These are phyloP conservation scores for Aspergillus proliferans DNA, from an alignment of 2,329 filamentous ascomycete species.

Conservation along the genomic window DNA sequence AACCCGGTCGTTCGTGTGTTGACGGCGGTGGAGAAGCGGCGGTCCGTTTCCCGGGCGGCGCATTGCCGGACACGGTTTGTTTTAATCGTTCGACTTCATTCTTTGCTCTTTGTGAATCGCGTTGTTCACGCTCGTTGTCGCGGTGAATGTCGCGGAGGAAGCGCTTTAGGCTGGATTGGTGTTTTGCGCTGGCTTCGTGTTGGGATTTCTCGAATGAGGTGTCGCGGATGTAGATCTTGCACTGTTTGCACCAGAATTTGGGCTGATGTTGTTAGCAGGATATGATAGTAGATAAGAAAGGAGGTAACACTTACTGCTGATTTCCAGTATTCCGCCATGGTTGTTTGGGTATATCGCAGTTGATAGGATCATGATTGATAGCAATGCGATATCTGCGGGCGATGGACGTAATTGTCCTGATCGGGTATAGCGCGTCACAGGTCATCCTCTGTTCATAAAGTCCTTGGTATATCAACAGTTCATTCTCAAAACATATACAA, in stretches of 20 bases:
- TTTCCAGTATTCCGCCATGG: constrained; percentile 98
- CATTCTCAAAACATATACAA: not conserved
- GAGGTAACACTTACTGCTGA: constrained; percentile 57
- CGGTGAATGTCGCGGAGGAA: constrained; percentile 85
- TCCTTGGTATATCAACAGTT: not conserved
- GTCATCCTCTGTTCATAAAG: not conserved
- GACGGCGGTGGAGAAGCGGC: constrained; percentile 30
- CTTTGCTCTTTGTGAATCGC: constrained; percentile 75
- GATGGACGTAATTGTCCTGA: not conserved
- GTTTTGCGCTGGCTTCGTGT: constrained; percentile 79
- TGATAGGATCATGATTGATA: not conserved
- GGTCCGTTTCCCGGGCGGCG: constrained; percentile 21
- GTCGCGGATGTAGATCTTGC: constrained; percentile 82
- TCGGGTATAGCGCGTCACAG: not conserved
- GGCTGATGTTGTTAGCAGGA: constrained; percentile 46
- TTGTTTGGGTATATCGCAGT: not conserved
- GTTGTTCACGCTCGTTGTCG: constrained; percentile 70
- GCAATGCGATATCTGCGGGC: not conserved
- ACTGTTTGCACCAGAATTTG: constrained; percentile 98
- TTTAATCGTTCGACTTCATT: constrained; percentile 82
- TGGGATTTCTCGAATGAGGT: constrained; percentile 83
- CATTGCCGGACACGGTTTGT: constrained; percentile 55
- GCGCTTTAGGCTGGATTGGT: constrained; percentile 80
- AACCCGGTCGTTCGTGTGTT: constrained; percentile 34
- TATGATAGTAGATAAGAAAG: not conserved